Evolutionary conservation across 495 filamentous ascomycete genomes (phyloP), one percentile per base, ranked within the genome.

Genomic region (Trichocladium uniseriatum): DNA sequence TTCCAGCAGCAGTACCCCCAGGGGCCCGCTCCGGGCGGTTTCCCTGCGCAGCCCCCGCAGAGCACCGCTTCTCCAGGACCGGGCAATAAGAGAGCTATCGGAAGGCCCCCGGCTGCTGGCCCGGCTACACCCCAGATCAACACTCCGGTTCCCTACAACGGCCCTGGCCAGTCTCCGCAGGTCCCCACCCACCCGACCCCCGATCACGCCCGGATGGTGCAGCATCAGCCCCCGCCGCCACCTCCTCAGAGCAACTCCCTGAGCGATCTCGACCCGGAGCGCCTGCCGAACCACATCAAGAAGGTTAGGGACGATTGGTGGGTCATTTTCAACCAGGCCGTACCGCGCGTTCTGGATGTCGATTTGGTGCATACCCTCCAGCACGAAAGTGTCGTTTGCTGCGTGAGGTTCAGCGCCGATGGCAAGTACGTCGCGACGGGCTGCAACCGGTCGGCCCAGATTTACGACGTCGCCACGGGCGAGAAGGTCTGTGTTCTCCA

Each of bases 41-140:
- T 77, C 54, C 67, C 67, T 19, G 67, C 83, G 46, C 81, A 83
- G 61, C 79, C 85, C n/a, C 88, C 87, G 20, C 87, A 82, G 57
- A 80, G 84, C 29, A 89, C 86, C 29, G 84, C 88, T 13, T 95
- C 89, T 36, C 92, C 92, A 13, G 91, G 89, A 2, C 86, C 87
- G 34, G 81, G 79, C 48, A 88, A 84, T 51, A 73, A 70, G 46
- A 75, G 77, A 39, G 82, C 55, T 62, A 80, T 63, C 69, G 69
- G 69, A 48, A 62, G 72, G 49, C 68, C 76, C 49, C 69, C 76
- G 69, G 48, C 83, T 27, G 88, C 81, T 37, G 79, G 81, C 39
- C 87, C 89, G 21, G 82, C 87, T 19, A 97, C 92, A 42, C 92
- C 91, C 11, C 89, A 95, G 65, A 89, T 95, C 64, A 83, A 80